Conservation (phyloP, 352 stramenopile genomes). For the Plasmopara muralis region DNA sequence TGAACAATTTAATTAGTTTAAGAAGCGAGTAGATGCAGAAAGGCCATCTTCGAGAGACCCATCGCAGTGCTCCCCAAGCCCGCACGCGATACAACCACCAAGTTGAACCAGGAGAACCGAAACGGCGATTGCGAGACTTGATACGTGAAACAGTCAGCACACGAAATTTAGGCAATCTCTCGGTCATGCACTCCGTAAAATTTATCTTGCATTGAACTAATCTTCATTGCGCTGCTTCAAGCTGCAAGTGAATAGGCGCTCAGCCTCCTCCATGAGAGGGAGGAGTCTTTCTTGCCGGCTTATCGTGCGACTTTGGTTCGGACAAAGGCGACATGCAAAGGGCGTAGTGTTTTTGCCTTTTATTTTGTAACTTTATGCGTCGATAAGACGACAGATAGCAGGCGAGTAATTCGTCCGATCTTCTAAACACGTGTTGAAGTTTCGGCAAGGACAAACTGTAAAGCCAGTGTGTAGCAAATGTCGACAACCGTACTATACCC, state of each 20-base stretch:
- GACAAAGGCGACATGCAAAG: neutral
- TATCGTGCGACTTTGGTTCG: neutral
- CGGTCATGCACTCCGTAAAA: neutral
- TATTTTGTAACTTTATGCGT: neutral
- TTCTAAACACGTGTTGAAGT: neutral
- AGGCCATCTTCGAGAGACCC: conserved; percentile 4
- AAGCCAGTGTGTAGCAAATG: neutral
- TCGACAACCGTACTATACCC: neutral
- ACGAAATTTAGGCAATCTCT: neutral
- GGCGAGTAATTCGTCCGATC: neutral
- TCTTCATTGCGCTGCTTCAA: neutral
- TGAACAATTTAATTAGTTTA: conserved; percentile 16
- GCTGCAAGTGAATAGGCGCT: neutral
- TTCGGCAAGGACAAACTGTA: neutral
- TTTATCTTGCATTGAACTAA: neutral
- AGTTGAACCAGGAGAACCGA: conserved; percentile 26
- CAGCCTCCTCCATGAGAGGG: neutral
- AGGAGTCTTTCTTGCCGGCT: neutral
- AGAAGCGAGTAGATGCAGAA: conserved; percentile 11
- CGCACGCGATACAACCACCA: conserved; percentile 26
- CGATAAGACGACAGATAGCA: neutral
- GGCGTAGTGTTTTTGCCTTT: neutral
- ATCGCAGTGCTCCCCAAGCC: conserved; percentile 13
- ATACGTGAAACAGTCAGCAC: neutral
- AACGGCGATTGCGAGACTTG: conserved; percentile 11